phyloP scores from a whole-genome alignment of 23 red algal genomes.

The Gracilaria domingensis region DNA sequence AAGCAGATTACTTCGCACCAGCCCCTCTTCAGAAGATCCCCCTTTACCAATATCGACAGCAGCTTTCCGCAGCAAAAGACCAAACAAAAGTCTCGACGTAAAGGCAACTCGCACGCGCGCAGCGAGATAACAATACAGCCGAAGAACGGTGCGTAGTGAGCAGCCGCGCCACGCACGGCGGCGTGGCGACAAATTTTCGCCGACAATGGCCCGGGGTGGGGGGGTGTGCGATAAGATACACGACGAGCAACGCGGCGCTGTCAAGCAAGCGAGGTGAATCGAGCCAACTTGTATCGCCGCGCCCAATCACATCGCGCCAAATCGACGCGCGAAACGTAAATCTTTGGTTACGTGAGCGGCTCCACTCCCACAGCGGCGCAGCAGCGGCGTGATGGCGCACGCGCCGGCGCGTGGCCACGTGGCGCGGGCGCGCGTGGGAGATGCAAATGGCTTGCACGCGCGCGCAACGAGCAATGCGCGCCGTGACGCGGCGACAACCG shows the following conservation, averaged over 20 bases:
- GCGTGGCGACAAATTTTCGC: no score
- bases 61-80: neutral
- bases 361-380: neutral
- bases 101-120: neutral
- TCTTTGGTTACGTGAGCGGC: neutral
- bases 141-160: no score
- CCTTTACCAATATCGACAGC: conserved; percentile 40
- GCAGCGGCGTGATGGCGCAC: neutral
- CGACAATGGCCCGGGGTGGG: no score
- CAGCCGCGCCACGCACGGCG: neutral
- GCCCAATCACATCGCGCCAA: neutral
- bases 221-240: no score
- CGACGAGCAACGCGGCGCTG: neutral
- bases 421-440: neutral
- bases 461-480: no score
- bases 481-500: no score
- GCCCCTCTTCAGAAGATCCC: conserved; percentile 28
- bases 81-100: neutral
- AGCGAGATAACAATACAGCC: neutral
- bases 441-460: neutral
- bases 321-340: neutral
- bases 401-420: neutral
- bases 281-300: no score
- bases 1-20: conserved; percentile 59
- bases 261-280: neutral